Conservation (phyloP, 176 grass and related monocot genomes). For the Elaeis guineensis region DNA sequence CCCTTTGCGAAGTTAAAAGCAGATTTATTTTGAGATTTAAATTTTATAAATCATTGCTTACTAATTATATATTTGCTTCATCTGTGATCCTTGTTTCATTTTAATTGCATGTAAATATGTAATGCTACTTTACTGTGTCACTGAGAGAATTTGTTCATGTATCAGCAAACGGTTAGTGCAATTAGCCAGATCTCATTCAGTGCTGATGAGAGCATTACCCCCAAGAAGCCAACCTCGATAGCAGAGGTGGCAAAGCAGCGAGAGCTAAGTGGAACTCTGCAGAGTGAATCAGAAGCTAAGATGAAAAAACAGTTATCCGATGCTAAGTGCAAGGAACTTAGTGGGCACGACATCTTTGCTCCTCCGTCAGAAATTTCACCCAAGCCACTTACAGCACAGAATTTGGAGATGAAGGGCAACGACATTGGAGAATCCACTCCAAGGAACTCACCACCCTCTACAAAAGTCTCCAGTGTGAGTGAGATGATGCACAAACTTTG, state of each 20-base stretch:
- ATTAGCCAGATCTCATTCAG: conserved; percentile 93
- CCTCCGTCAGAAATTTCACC: conserved; percentile 55
- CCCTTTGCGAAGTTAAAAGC: too few species aligned
- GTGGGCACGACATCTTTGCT: conserved; percentile 73
- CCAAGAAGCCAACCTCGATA: conserved; percentile 71
- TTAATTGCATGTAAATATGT: not conserved
- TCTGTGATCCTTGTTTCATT: not conserved
- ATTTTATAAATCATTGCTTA: too few species aligned
- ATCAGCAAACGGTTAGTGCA: conserved; percentile 65
- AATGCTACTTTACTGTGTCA: not conserved
- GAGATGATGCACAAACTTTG: not conserved
- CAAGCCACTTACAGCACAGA: conserved; percentile 56
- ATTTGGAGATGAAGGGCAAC: conserved; percentile 72
- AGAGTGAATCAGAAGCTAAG: conserved; percentile 50
- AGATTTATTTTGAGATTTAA: too few species aligned
- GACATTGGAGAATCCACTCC: conserved; percentile 49
- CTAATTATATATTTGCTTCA: too few species aligned
- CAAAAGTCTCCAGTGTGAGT: conserved; percentile 87
- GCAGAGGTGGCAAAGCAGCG: conserved; percentile 90
- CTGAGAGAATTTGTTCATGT: conserved; percentile 11
- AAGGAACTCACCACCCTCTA: conserved; percentile 64
- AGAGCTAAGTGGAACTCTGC: conserved; percentile 71
- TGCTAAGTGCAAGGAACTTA: conserved; percentile 86
- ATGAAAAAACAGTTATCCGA: conserved; percentile 75
- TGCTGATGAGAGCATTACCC: conserved; percentile 61